These are phyloP conservation scores for Kodamaea plutei DNA, from an alignment of 1,139 yeast genomes.

Conservation along the genomic window DNA sequence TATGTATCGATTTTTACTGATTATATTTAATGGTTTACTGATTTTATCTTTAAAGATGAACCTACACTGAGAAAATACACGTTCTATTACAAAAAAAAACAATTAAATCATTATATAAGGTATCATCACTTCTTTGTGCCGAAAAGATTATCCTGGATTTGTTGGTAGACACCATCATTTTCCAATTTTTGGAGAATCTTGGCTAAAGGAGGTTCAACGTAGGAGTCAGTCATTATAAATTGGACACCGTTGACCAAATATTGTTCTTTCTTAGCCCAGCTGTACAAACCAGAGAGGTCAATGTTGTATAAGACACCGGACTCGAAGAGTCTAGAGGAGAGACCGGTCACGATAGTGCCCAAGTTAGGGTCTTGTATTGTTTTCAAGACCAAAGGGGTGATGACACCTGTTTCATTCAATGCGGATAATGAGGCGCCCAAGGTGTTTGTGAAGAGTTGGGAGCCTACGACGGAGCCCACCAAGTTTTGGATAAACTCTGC, in stretches of 20 bases:
- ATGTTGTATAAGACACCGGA: constrained; percentile 32
- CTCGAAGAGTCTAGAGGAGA: constrained; percentile 27
- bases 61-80: no score
- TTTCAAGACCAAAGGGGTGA: constrained; percentile 27
- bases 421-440: constrained; percentile 26
- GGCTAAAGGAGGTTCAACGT: constrained; percentile 33
- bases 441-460: constrained; percentile 23
- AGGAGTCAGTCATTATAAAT: constrained; percentile 24
- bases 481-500: constrained; percentile 30
- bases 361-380: constrained; percentile 22
- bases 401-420: constrained; percentile 30
- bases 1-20: no score
- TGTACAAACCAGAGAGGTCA: constrained; percentile 22
- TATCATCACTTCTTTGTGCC: no score
- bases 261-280: constrained; percentile 22
- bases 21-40: no score
- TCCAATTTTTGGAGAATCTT: constrained; percentile 32
- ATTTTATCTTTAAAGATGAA: no score
- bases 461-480: constrained; percentile 24
- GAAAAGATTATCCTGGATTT: constrained; percentile 31
- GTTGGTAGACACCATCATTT: constrained; percentile 28
- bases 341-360: constrained; percentile 20
- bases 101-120: no score
- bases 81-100: no score
- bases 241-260: constrained; percentile 24